These are phyloP conservation scores for Pleurozium schreberi DNA, from an alignment of 225 moss, liverwort and hornwort genomes.

Conservation along the genomic window DNA sequence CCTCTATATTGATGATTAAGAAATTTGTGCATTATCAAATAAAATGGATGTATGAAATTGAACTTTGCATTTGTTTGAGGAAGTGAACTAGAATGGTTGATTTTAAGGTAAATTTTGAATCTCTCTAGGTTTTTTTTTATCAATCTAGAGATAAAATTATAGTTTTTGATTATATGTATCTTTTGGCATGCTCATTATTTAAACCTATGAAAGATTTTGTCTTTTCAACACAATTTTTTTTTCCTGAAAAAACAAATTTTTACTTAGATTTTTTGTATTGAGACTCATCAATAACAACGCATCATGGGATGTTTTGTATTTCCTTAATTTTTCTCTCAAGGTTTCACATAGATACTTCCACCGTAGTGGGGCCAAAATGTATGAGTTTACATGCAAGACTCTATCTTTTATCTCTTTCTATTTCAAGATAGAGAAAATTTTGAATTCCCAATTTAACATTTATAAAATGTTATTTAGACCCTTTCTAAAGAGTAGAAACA, in stretches of 20 bases:
- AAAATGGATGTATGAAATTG: no score
- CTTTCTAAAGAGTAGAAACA: not conserved
- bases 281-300: not conserved
- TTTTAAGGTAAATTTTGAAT: not conserved
- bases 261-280: no score
- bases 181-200: not conserved
- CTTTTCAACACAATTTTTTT: not conserved
- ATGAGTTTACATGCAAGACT: not conserved
- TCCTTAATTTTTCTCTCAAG: not conserved
- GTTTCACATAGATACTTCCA: not conserved
- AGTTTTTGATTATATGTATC: not conserved
- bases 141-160: not conserved
- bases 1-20: not conserved
- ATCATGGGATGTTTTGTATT: rapidly evolving
- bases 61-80: not conserved
- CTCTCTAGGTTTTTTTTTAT: not conserved
- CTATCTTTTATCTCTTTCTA: not conserved
- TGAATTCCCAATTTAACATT: not conserved
- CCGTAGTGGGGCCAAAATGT: not conserved
- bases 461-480: not conserved
- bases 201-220: not conserved
- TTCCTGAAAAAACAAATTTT: no score
- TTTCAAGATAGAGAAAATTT: not conserved
- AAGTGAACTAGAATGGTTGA: not conserved
- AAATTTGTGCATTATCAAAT: not conserved